A percentile compares a stretch with the other conserved stretches of the same genome.
These are phyloP conservation scores for Senna siamea DNA, from an alignment of 306 rosid genomes.

Conservation along the genomic window DNA sequence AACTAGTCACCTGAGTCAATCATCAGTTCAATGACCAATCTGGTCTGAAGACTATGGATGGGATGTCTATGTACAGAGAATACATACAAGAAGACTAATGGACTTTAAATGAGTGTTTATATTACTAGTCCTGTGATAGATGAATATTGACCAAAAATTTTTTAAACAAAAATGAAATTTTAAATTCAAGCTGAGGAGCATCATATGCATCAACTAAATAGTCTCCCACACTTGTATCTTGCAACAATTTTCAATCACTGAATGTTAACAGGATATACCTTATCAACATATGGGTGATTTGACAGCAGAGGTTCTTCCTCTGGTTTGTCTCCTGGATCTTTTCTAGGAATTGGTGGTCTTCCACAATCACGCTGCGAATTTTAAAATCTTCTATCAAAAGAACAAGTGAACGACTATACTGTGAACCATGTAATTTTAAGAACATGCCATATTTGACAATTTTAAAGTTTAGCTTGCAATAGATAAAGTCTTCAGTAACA, in stretches of 20 bases:
- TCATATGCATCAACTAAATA: slow-evolving; percentile 31
- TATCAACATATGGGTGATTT: slow-evolving; percentile 89
- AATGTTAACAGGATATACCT: slow-evolving; percentile 52
- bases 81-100: neutral
- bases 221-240: slow-evolving; percentile 19
- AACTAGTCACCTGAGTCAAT: no score
- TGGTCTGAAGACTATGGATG: neutral
- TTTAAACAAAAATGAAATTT: slow-evolving; percentile 2
- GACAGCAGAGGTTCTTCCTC: slow-evolving; percentile 85
- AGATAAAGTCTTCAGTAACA: neutral
- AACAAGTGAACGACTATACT: neutral
- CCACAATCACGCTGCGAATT: slow-evolving; percentile 82
- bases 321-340: slow-evolving; percentile 84
- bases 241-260: slow-evolving; percentile 28
- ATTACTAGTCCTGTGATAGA: slow-evolving; percentile 20
- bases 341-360: slow-evolving; percentile 91
- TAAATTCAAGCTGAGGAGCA: slow-evolving; percentile 19
- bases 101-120: slow-evolving; percentile 17
- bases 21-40: no score
- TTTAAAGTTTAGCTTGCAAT: slow-evolving; percentile 2
- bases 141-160: neutral
- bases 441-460: slow-evolving; percentile 21
- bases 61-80: neutral
- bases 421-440: slow-evolving; percentile 20
- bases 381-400: slow-evolving; percentile 34